phyloP scores from a whole-genome alignment of 495 filamentous ascomycete genomes.

The Articulospora tetracladia region DNA sequence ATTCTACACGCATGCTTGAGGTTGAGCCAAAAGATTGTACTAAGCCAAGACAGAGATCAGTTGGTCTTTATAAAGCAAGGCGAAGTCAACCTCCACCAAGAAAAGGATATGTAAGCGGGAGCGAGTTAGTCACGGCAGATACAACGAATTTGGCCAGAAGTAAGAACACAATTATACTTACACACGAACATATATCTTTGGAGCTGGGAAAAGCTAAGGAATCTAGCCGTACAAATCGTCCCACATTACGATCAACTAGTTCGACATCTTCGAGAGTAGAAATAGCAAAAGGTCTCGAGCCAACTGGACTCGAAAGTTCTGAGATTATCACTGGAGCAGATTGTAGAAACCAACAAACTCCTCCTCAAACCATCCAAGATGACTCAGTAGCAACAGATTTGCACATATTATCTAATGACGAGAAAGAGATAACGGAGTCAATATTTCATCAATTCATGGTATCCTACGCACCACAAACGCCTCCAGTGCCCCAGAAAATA shows the following conservation, averaged over 20 bases:
- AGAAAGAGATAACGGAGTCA: neutral
- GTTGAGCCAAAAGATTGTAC: neutral
- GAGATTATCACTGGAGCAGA: no score
- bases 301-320: no score
- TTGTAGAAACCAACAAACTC: neutral
- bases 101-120: neutral
- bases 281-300: no score
- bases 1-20: neutral
- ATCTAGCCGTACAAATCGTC: no score
- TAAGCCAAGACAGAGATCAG: neutral
- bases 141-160: neutral
- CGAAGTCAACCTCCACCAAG: neutral
- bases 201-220: no score
- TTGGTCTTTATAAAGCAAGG: neutral
- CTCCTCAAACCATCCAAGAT: neutral
- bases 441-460: neutral
- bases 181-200: no score
- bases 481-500: neutral
- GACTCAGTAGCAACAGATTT: neutral
- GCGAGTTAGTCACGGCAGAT: neutral
- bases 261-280: no score
- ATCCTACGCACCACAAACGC: neutral
- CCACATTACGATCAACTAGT: no score
- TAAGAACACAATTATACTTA: no score
- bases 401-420: neutral